Evolutionary conservation across 1,284 basidiomycete species (phyloP).

Genomic region (Hypsizygus ulmarius): DNA sequence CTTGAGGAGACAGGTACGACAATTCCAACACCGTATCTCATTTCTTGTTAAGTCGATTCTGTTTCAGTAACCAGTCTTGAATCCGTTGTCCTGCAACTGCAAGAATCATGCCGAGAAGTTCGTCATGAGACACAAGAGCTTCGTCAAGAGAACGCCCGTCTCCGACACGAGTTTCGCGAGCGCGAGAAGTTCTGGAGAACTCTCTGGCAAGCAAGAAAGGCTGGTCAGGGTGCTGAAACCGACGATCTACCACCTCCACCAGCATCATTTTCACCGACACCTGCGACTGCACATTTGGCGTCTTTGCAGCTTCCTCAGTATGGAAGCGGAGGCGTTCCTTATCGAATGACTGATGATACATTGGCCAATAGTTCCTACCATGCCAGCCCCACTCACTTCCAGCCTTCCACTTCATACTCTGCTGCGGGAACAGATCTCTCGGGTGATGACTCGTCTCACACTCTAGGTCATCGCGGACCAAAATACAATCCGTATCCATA

Average conservation of each 20-base stretch:
- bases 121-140: slow-evolving; percentile 56
- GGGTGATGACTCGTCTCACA: slow-evolving; percentile 33
- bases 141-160: slow-evolving; percentile 59
- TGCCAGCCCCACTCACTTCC: slow-evolving; percentile 37
- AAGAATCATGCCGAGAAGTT: slow-evolving; percentile 72
- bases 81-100: slow-evolving; percentile 74
- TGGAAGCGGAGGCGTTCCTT: slow-evolving; percentile 36
- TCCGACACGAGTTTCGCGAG: slow-evolving; percentile 62
- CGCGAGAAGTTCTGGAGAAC: slow-evolving; percentile 70
- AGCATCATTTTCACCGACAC: slow-evolving; percentile 35
- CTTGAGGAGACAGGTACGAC: slow-evolving; percentile 77
- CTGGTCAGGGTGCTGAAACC: slow-evolving; percentile 48
- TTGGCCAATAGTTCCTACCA: slow-evolving; percentile 42
- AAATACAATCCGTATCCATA: slow-evolving; percentile 60
- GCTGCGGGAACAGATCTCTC: slow-evolving; percentile 40
- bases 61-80: slow-evolving; percentile 72
- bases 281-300: slow-evolving; percentile 29
- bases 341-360: slow-evolving; percentile 46
- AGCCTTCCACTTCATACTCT: slow-evolving; percentile 44
- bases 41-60: slow-evolving; percentile 18
- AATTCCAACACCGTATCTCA: slow-evolving; percentile 4
- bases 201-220: slow-evolving; percentile 59
- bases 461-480: slow-evolving; percentile 40
- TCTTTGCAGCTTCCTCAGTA: slow-evolving; percentile 38
- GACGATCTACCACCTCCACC: slow-evolving; percentile 59